Percentiles rank a stretch among this genome's conserved stretches.
Conservation (phyloP, 2,329 filamentous ascomycete species). For the Alternaria metachromatica region DNA sequence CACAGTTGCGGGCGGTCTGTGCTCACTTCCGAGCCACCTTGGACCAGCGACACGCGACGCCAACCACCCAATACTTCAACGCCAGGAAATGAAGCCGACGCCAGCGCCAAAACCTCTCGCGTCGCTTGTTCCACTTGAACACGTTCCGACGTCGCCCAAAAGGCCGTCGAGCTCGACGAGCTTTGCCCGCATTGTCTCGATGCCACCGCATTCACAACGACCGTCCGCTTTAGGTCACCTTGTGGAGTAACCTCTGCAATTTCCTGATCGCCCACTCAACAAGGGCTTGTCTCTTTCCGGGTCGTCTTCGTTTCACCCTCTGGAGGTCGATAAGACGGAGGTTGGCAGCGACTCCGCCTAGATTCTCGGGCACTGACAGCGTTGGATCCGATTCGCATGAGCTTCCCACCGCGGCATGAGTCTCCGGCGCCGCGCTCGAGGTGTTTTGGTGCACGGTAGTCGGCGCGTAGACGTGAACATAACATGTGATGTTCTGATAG, state of each 20-base stretch:
- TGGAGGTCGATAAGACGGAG: background rate
- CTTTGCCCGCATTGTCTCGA: background rate
- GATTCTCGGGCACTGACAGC: background rate
- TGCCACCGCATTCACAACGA: background rate
- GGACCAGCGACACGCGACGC: slow-evolving; percentile 3
- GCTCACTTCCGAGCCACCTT: slow-evolving; percentile 31
- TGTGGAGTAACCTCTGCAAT: slow-evolving; percentile 7
- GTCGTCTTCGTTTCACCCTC: background rate
- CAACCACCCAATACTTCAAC: background rate
- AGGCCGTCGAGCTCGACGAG: background rate
- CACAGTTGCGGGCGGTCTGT: slow-evolving; percentile 33
- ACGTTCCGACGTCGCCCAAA: background rate
- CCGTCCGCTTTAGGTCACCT: background rate
- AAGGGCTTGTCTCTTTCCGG: slow-evolving; percentile 10
- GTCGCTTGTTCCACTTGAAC: background rate
- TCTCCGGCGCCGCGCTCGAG: background rate
- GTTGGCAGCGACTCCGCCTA: background rate
- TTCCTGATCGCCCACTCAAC: slow-evolving; percentile 17
- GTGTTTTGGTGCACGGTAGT: slow-evolving; percentile 7
- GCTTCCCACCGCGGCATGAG: background rate
- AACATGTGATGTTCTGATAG: slow-evolving; percentile 15
- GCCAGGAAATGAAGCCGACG: background rate
- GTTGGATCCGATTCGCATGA: background rate
- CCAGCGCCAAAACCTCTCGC: slow-evolving; percentile 7
- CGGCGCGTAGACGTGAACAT: slow-evolving; percentile 18